Evolutionary conservation across 768 basidiomycete species (phyloP).

Genomic region (Collybiopsis confluens): DNA sequence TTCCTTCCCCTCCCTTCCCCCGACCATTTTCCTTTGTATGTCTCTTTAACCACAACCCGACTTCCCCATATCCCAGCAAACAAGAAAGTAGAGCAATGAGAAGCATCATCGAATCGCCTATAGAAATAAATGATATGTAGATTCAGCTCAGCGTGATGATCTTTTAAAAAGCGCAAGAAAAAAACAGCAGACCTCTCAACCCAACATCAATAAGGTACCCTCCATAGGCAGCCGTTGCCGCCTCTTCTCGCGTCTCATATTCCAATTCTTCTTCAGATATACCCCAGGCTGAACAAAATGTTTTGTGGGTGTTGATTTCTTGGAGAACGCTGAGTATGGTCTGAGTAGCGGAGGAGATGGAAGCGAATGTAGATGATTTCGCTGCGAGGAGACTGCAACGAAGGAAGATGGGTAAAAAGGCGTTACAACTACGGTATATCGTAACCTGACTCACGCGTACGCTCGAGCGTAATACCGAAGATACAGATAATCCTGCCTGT

Average conservation of each 20-base stretch:
- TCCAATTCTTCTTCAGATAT: slow-evolving; percentile 54
- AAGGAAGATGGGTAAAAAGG: background rate
- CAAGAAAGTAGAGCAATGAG: slow-evolving; percentile 84
- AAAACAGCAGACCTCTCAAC: slow-evolving; percentile 44
- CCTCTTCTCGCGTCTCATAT: slow-evolving; percentile 56
- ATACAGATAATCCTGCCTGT: slow-evolving; percentile 79
- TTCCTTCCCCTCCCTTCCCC: slow-evolving; percentile 35
- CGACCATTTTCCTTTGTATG: background rate
- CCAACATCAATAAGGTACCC: slow-evolving; percentile 82
- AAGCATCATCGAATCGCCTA: slow-evolving; percentile 68
- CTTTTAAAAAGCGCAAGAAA: background rate
- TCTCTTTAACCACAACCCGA: slow-evolving; percentile 77
- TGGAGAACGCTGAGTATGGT: slow-evolving; percentile 60
- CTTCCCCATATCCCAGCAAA: slow-evolving; percentile 88
- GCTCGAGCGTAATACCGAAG: slow-evolving; percentile 81
- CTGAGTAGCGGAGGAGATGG: slow-evolving; percentile 58
- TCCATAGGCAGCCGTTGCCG: slow-evolving; percentile 81
- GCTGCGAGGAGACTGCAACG: slow-evolving; percentile 61
- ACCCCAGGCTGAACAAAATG: slow-evolving; percentile 69
- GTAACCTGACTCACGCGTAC: slow-evolving; percentile 64
- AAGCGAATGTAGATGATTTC: slow-evolving; percentile 63
- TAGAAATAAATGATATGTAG: background rate
- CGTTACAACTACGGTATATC: too few relatives aligned
- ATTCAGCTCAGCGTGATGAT: background rate
- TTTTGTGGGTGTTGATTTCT: slow-evolving; percentile 70